phyloP scores from a whole-genome alignment of 2,329 filamentous ascomycete genomes.

The Colletotrichum siamense region DNA sequence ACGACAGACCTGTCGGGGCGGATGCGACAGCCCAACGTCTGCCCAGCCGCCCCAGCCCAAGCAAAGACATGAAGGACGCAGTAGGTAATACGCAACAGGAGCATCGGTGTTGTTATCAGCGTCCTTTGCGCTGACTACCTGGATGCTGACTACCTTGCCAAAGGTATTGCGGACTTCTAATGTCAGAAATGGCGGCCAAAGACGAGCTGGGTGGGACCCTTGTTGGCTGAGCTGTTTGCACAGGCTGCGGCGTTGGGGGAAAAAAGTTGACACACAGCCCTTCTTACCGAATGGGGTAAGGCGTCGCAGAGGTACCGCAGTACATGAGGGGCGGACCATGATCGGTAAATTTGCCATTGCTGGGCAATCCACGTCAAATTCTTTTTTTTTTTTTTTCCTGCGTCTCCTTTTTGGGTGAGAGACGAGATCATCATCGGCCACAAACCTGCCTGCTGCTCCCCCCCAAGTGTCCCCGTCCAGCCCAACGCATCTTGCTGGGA shows the following conservation, averaged over 20 bases:
- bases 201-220: background rate
- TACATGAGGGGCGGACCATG: background rate
- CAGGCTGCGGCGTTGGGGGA: background rate
- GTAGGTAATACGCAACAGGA: background rate
- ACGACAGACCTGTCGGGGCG: background rate
- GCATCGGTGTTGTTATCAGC: background rate
- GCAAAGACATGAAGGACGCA: background rate
- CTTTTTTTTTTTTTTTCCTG: background rate
- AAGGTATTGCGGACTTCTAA: background rate
- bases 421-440: background rate
- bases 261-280: background rate
- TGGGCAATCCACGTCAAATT: background rate
- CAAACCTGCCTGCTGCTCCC: background rate
- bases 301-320: background rate
- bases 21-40: background rate
- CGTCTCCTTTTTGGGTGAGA: background rate
- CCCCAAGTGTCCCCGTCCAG: background rate
- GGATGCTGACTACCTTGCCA: background rate
- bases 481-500: background rate
- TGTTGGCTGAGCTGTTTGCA: background rate
- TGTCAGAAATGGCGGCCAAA: background rate
- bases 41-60: background rate
- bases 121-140: background rate
- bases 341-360: constrained; percentile 7
- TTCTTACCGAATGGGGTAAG: background rate